Evolutionary conservation across 2,329 filamentous ascomycete species (phyloP).

Genomic region (Phaeoacremonium minimum): DNA sequence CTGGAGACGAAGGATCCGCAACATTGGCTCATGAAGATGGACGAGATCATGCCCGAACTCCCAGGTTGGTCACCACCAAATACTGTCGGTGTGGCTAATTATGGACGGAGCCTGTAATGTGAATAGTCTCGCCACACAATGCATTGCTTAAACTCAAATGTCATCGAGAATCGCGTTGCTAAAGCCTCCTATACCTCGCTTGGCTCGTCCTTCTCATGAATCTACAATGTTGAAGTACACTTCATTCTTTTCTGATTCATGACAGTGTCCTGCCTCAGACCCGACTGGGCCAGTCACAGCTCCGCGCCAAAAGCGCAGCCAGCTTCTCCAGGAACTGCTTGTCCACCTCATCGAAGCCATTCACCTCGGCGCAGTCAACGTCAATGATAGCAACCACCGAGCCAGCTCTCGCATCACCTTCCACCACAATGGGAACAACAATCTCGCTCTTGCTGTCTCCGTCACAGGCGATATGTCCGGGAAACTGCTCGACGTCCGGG

Average conservation of each 20-base stretch:
- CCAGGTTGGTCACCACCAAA: too few relatives aligned
- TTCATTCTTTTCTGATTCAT: too few relatives aligned
- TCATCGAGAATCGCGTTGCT: too few relatives aligned
- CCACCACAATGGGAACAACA: constrained; percentile 63
- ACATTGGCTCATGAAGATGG: not conserved
- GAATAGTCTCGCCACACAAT: too few relatives aligned
- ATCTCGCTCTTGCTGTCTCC: constrained; percentile 73
- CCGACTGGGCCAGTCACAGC: constrained; percentile 68
- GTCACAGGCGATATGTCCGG: constrained; percentile 80
- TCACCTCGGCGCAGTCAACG: constrained; percentile 65
- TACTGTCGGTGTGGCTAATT: too few relatives aligned
- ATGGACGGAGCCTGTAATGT: too few relatives aligned
- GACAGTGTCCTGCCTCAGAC: too few relatives aligned
- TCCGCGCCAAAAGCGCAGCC: constrained; percentile 51
- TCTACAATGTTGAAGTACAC: too few relatives aligned
- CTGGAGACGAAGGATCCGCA: not conserved
- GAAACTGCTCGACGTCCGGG: constrained; percentile 67
- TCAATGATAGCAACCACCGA: constrained; percentile 58
- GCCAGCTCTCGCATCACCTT: constrained; percentile 10
- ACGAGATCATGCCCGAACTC: not conserved
- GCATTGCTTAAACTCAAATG: too few relatives aligned
- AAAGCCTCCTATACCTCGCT: too few relatives aligned
- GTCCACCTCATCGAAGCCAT: constrained; percentile 69
- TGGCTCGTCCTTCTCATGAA: too few relatives aligned
- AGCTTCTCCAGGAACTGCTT: constrained; percentile 61